Evolutionary conservation across 345 rosid species (phyloP), one percentile per base, ranked within the genome.

Genomic region (Acer yangbiense): DNA sequence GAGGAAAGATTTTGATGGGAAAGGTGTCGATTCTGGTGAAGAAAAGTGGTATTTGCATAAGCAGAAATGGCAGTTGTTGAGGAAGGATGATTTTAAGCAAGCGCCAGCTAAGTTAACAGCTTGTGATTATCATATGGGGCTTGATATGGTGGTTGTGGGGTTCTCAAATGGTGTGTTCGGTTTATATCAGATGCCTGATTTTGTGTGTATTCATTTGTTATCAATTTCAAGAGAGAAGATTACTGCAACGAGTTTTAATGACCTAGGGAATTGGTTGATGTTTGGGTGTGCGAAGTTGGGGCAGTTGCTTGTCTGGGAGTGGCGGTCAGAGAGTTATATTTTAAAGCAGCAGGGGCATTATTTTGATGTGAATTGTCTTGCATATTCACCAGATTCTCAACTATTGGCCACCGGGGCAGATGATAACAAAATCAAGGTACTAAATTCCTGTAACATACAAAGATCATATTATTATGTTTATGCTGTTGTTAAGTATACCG

Each of bases 301-400:
- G 78, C 99, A 96, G 80, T 83, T 94, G 82, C 94, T 94, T 58
- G 97, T 96, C 44, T 96, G 99, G 99, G 99, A 96, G 71, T 96
- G 99, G 98, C 86, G 90, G 71, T 90, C 97, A 0, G 99, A 96
- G 79, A 96, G 94, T 87, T 94, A 94, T 83, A 85, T 96, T 86
- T 74, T 94, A 86, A 96, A 94, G 90, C 99, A 96, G 76, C 98
- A 96, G 82, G 99, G 99, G n/a, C 99, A 96, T 80, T 96, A 89
- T 81, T 94, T 94, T 80, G 99, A 93, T 80, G 94, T 93, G 63
- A 91, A 92, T 82, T 92, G 94, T 84, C 82, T 95, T 60, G 91
- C 94, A 46, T 95, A 92, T 84, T 95, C 99, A 1, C 94, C 97
- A 1, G 98, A 95, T 83, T 93, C 99, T 0, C 99, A 95, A 65